Conservation (phyloP, 768 basidiomycete genomes). For the Coprinopsis marcescibilis region DNA sequence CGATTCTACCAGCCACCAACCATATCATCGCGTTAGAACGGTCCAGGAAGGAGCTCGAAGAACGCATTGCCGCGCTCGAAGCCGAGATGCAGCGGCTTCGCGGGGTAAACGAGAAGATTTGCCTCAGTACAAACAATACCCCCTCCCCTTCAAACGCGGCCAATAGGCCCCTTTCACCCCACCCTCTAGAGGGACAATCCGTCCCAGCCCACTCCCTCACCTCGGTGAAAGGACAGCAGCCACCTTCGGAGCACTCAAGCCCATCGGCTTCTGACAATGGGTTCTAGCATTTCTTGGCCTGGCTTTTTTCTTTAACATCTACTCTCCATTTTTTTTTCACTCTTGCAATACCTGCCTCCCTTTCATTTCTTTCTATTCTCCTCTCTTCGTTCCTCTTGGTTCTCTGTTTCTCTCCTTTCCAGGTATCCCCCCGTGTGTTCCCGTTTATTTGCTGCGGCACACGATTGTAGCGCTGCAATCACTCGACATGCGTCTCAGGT, state of each 20-base stretch:
- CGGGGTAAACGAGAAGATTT: constrained; percentile 78
- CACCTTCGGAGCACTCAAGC: constrained; percentile 59
- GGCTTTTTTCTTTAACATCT: constrained; percentile 5
- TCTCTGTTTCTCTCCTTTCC: not conserved
- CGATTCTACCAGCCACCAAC: constrained; percentile 60
- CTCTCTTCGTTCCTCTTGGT: not conserved
- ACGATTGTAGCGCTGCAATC: too few relatives aligned
- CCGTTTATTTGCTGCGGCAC: too few relatives aligned
- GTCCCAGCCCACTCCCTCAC: constrained; percentile 43
- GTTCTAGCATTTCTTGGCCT: constrained; percentile 10
- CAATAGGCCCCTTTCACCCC: constrained; percentile 58
- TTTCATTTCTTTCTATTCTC: not conserved
- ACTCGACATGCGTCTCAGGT: not conserved
- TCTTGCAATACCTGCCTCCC: not conserved
- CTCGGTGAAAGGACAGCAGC: constrained; percentile 54
- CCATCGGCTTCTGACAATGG: constrained; percentile 45
- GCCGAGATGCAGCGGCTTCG: constrained; percentile 66
- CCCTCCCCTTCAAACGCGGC: constrained; percentile 40
- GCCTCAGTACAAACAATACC: constrained; percentile 53
- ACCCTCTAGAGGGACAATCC: constrained; percentile 43
- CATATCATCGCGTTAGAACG: constrained; percentile 72
- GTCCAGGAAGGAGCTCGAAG: constrained; percentile 64
- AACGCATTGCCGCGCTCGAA: constrained; percentile 60
- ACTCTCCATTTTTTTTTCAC: constrained; percentile 3
- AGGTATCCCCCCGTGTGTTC: too few relatives aligned